Evolutionary conservation across 768 basidiomycete species (phyloP), one percentile per base, ranked within the genome.

Genomic region (Suillus subalutaceus): DNA sequence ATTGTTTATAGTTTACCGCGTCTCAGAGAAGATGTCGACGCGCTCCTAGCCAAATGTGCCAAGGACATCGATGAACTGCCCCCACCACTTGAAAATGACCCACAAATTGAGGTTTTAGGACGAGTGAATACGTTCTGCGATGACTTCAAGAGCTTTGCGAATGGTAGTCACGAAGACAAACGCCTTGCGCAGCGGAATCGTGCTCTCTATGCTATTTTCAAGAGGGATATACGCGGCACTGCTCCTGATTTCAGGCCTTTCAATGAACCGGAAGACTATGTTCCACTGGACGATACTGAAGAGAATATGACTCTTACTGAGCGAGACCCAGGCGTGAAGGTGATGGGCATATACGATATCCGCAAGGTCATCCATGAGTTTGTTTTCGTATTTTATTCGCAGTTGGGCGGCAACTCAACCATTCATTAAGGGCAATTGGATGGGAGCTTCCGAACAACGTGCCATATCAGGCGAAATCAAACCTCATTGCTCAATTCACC

Each of bases 171-270:
- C 23, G 73, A 73, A 20, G 65, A 67, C 44, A 72, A 71, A 35
- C 50, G 41, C n/a, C 66, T 82, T 26, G 73, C 82, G 5, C 79
- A 79, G 37, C 69, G 69, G 16, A 77, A 77, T 56, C 72, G 73
- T 35, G 72, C 67, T 4, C 68, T 73, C 1, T 82, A 74, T 58
- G 63, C 43, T 0, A 26, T 26, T 15, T 77, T 81, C 63, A 80
- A 79, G 63, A n/a, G 20, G 1, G 68, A 69, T 1, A 82, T 82
- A n/a, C 70, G 74, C 4, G 59, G 69, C 12, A 80, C 78, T 1
- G 75, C 75, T 8, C 81, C 82, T 0, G 74, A 76, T 32, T 83
- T 82, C 63, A 62, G 75, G 10, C 79, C 80, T 4, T 70, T 53
- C 65, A 23, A 20, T 46, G 4, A 43, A 0, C 56, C 63, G 23